phyloP scores from a whole-genome alignment of 2,329 filamentous ascomycete genomes.

The Sphaerulina vaccinii region DNA sequence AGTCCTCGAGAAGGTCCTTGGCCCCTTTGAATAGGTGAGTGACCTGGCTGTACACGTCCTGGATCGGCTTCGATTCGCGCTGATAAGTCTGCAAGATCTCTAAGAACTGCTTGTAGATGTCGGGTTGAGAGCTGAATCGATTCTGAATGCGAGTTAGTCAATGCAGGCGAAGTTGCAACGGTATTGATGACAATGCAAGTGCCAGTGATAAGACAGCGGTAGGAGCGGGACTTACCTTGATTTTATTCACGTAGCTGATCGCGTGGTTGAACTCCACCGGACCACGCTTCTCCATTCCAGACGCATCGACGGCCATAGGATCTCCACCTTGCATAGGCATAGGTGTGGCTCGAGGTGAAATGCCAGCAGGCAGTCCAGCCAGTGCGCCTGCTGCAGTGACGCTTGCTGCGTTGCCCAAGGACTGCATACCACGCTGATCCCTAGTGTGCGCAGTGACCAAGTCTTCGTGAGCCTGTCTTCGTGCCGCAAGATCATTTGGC shows the following conservation, averaged over 20 bases:
- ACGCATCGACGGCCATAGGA: slow-evolving; percentile 42
- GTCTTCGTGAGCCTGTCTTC: slow-evolving; percentile 33
- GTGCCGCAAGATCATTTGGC: slow-evolving; percentile 33
- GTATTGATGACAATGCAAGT: background rate
- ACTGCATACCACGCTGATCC: slow-evolving; percentile 64
- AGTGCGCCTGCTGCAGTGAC: slow-evolving; percentile 58
- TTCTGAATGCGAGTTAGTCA: slow-evolving; percentile 58
- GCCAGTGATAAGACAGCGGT: background rate
- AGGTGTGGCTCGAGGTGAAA: slow-evolving; percentile 51
- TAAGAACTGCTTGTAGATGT: slow-evolving; percentile 98
- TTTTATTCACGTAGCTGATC: slow-evolving; percentile 99
- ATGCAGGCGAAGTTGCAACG: background rate
- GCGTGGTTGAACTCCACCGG: slow-evolving; percentile 99
- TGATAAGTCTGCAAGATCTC: slow-evolving; percentile 98
- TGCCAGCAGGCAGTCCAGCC: slow-evolving; percentile 47
- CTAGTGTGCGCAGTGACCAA: slow-evolving; percentile 54
- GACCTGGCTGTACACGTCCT: slow-evolving; percentile 96
- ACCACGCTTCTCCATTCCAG: slow-evolving; percentile 74
- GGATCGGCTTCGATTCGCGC: slow-evolving; percentile 94
- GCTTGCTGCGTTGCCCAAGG: slow-evolving; percentile 58
- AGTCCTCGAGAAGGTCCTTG: slow-evolving; percentile 92
- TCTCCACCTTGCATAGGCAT: slow-evolving; percentile 61
- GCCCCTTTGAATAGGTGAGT: slow-evolving; percentile 91
- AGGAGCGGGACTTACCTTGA: slow-evolving; percentile 69
- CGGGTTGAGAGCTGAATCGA: slow-evolving; percentile 90